These are phyloP conservation scores for Glutinoglossum americanum DNA, from an alignment of 495 filamentous ascomycete species.

Conservation along the genomic window DNA sequence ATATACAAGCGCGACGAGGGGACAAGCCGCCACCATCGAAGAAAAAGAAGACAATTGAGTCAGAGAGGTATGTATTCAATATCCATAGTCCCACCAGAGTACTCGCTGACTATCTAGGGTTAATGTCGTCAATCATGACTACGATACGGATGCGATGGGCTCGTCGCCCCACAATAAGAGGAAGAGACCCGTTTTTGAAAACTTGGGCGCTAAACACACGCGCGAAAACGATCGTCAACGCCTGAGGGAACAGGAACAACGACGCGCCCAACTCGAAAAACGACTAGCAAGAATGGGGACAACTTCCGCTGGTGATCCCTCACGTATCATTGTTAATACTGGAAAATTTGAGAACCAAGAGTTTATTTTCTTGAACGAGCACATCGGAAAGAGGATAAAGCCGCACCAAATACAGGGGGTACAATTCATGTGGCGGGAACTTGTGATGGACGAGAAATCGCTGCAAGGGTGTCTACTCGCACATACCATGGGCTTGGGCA, in stretches of 20 bases:
- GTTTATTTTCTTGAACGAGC: conserved; percentile 26
- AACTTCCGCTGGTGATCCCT: conserved; percentile 20
- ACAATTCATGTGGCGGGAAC: conserved; percentile 75
- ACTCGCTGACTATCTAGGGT: conserved; percentile 8
- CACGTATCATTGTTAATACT: conserved; percentile 45
- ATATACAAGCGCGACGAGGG: background rate
- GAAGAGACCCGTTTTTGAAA: conserved; percentile 25
- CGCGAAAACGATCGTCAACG: conserved; percentile 25
- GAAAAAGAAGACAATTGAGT: background rate
- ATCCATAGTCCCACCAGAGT: conserved; percentile 6
- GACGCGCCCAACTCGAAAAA: conserved; percentile 25
- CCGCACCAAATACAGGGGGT: conserved; percentile 47
- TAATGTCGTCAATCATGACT: conserved; percentile 7
- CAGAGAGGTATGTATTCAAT: background rate
- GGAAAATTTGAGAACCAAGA: conserved; percentile 35
- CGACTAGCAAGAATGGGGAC: conserved; percentile 17
- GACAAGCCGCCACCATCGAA: background rate
- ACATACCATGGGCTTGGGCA: conserved; percentile 86
- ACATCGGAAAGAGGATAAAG: conserved; percentile 29
- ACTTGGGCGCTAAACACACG: conserved; percentile 22
- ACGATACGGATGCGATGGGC: background rate
- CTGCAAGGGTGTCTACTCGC: conserved; percentile 64
- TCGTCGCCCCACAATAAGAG: conserved; percentile 13
- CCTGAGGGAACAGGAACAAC: conserved; percentile 24
- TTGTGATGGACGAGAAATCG: conserved; percentile 32